Evolutionary conservation across 2,329 filamentous ascomycete genomes (phyloP), one percentile per base, ranked within the genome.

Genomic region (Diaporthe sp.): DNA sequence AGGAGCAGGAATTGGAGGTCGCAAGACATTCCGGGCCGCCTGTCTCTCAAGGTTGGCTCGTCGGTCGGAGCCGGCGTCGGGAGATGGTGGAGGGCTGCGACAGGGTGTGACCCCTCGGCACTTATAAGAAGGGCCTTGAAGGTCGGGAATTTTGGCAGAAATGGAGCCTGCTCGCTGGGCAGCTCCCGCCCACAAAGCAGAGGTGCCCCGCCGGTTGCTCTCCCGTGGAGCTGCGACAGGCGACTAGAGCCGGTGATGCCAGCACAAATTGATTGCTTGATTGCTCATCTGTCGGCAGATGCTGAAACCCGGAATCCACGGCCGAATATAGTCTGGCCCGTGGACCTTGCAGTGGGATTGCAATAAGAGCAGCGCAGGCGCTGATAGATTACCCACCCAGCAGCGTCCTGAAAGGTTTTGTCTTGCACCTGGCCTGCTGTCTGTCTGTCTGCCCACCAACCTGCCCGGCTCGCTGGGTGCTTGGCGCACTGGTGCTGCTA

Each of bases 51-150:
- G 65, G 65, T 28, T 53, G 22, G 31, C 31, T 53, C 46, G 13
- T 68, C 44, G 65, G 65, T 68, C 65, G 65, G 65, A 53, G 65
- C 65, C 65, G 65, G 65, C 65, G 65, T 68, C 65, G 65, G 65
- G 65, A 53, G 65, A 51, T 68, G 61, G 44, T 67, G 61, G 61
- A 67, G 42, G 42, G 53, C 28, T 34, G 65, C 13, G 46, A 53
- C 65, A 68, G 65, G 65, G 65, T 53, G 34, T 37, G 65, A n/a
- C n/a, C 46, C 46, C 65, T 68, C 65, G 65, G 65, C 65, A 68
- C 65, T 68, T 68, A 39, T n/a, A 53, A 53, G 34, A 68, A 10
- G 17, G 31, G 65, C 65, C 65, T 34, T 39, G 42, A 37, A 28
- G 61, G 42, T 31, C 42, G 42, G 61, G 42, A 67, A 15, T 67